A percentile compares a stretch with the other conserved stretches of the same genome.
These are phyloP conservation scores for Beauveria pseudobassiana DNA, from an alignment of 2,329 filamentous ascomycete species.

Conservation along the genomic window DNA sequence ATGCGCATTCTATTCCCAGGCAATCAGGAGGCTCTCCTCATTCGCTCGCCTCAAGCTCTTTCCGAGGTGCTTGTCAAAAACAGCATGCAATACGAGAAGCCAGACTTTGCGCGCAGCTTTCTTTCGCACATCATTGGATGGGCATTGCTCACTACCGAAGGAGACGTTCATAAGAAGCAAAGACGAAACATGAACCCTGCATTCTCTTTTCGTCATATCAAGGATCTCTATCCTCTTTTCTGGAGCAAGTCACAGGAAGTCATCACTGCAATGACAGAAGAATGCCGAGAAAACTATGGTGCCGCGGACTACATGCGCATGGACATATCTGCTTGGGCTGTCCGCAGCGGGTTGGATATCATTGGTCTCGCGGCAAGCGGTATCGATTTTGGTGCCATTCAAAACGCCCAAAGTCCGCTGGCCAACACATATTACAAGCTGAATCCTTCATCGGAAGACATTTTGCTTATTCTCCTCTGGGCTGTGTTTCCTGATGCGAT, in stretches of 20 bases:
- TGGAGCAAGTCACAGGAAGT: slow-evolving; percentile 23
- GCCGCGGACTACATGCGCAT: slow-evolving; percentile 8
- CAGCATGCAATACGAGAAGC: slow-evolving; percentile 60
- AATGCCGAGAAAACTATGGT: not conserved
- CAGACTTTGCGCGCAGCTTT: slow-evolving; percentile 50
- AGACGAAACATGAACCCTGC: slow-evolving; percentile 23
- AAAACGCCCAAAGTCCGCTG: slow-evolving; percentile 25
- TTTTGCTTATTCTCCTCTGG: slow-evolving; percentile 2
- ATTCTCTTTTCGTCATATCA: slow-evolving; percentile 25
- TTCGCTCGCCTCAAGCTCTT: slow-evolving; percentile 52
- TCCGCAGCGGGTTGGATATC: slow-evolving; percentile 25
- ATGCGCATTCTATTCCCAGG: slow-evolving; percentile 53
- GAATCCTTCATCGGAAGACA: slow-evolving; percentile 4
- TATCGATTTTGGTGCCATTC: slow-evolving; percentile 24
- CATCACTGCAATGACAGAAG: slow-evolving; percentile 5
- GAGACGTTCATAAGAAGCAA: slow-evolving; percentile 24
- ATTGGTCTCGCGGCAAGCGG: slow-evolving; percentile 27
- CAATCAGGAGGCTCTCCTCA: slow-evolving; percentile 50
- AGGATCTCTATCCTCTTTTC: slow-evolving; percentile 26
- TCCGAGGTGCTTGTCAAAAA: slow-evolving; percentile 57
- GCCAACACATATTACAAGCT: slow-evolving; percentile 25
- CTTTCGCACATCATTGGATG: slow-evolving; percentile 76
- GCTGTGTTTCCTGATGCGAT: slow-evolving; percentile 7
- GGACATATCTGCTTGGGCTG: slow-evolving; percentile 15
- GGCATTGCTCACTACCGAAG: slow-evolving; percentile 23